These are phyloP conservation scores for Arthrobotrys sphaeroides DNA, from an alignment of 2,329 filamentous ascomycete species.

Conservation along the genomic window DNA sequence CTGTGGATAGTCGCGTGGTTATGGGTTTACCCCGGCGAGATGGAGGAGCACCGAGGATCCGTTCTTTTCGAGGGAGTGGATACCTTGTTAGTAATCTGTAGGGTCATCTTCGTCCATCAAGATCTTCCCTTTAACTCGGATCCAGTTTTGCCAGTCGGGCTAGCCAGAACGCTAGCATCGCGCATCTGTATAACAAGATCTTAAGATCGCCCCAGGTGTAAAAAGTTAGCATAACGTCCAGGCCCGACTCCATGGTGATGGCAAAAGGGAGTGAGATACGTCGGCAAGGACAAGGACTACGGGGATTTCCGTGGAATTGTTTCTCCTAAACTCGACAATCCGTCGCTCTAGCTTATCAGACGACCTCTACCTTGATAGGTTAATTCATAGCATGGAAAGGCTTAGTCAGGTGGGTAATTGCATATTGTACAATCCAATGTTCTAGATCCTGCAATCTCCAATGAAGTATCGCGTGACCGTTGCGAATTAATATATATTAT, in stretches of 20 bases:
- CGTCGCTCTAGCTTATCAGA: neutral
- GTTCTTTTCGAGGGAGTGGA: neutral
- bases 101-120: neutral
- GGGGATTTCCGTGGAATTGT: neutral
- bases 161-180: no score
- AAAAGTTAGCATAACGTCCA: neutral
- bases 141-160: no score
- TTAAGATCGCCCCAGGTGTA: no score
- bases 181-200: no score
- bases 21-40: neutral
- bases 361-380: neutral
- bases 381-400: neutral
- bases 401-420: neutral
- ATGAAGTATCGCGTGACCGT: no score
- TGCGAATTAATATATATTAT: no score
- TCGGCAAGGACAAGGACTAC: neutral
- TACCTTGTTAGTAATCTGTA: neutral
- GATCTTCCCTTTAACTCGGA: no score
- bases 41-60: neutral
- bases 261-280: neutral
- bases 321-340: neutral
- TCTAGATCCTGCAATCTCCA: neutral
- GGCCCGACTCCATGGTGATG: conserved; percentile 11
- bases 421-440: neutral
- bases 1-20: neutral